Base-by-base conservation (phyloP, 176 grass and related monocot genomes). In the Hordeum marinum region DNA sequence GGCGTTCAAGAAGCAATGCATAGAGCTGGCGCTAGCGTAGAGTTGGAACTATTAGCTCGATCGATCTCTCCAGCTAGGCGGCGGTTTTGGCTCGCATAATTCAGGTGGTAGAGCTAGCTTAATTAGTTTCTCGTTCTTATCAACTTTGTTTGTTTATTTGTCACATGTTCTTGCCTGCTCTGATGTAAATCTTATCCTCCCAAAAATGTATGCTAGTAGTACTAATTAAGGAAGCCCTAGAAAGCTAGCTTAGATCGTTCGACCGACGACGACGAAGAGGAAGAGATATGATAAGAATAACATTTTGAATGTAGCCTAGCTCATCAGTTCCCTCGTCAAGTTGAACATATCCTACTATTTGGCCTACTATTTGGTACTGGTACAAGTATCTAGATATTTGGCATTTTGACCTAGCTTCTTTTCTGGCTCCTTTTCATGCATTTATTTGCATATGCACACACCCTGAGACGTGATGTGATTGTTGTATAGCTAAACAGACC, bases 1-100 rank as follows among this genome's bases (percentile, higher is more conserved):
- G 48, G 86, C 86, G 85, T 87, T 89, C 62, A 96, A 96, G 91
- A 96, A 91, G 78, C 91, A 86, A 81, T 89, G 85, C 81, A n/a
- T 89, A 61, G 87, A 93, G 73, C 85, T 91, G 34, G 42, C 89
- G 4, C 89, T 87, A 71, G 61, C 40, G 32, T 87, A 76, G 80
- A 75, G 54, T 57, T 57, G 54, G 18, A 5, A 57, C 18, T 3
- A 26, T 35, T 45, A 68, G 77, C 62, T 57, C 58, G 60, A 83
- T 73, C 66, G 26, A 17, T 50, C 43, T 79, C 14, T 83, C 43
- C 60, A 80, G 61, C 65, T 77, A 32, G 23, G 52, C 48, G 75
- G 32, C 41, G 21, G 17, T 75, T 62, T 83, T 73, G 78, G 72
- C 62, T 64, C 50, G 41, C 83, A 14, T 43, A 64, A 81, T 61